Percentiles rank a stretch among this genome's conserved stretches.
Conservation (phyloP, 495 filamentous ascomycete species). For the Neurospora hispaniola region DNA sequence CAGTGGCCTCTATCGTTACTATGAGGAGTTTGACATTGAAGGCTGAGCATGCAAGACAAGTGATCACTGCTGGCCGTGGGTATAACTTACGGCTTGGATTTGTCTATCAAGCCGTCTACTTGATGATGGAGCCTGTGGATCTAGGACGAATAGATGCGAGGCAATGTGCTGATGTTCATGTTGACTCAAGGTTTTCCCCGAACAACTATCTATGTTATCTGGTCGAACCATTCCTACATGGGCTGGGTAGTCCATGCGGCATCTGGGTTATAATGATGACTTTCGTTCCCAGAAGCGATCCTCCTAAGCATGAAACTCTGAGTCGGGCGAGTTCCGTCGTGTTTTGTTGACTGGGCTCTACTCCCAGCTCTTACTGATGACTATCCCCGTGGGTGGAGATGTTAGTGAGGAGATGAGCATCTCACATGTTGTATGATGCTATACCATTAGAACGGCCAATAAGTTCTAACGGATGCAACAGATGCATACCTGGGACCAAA, state of each 20-base stretch:
- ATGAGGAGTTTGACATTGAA: slow-evolving; percentile 47
- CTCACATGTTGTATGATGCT: background rate
- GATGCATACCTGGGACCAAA: slow-evolving; percentile 46
- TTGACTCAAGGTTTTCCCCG: background rate
- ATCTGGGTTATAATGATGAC: background rate
- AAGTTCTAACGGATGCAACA: slow-evolving; percentile 13
- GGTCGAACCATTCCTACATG: background rate
- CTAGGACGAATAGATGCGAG: background rate
- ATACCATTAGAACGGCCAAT: slow-evolving; percentile 6
- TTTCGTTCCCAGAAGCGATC: slow-evolving; percentile 19
- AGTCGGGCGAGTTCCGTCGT: slow-evolving; percentile 47
- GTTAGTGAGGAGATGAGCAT: slow-evolving; percentile 51
- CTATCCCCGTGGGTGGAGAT: slow-evolving; percentile 50
- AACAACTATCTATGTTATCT: background rate
- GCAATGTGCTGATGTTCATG: background rate
- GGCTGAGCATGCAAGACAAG: background rate
- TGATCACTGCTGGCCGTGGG: background rate
- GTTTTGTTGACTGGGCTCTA: slow-evolving; percentile 53
- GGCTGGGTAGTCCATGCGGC: background rate
- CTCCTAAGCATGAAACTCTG: slow-evolving; percentile 40
- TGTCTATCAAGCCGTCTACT: background rate
- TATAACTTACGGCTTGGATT: background rate
- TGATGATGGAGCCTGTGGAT: background rate
- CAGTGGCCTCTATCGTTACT: slow-evolving; percentile 49
- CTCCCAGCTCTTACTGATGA: slow-evolving; percentile 54